Conservation (phyloP, 2,329 filamentous ascomycete genomes). For the Parascedosporium putredinis region DNA sequence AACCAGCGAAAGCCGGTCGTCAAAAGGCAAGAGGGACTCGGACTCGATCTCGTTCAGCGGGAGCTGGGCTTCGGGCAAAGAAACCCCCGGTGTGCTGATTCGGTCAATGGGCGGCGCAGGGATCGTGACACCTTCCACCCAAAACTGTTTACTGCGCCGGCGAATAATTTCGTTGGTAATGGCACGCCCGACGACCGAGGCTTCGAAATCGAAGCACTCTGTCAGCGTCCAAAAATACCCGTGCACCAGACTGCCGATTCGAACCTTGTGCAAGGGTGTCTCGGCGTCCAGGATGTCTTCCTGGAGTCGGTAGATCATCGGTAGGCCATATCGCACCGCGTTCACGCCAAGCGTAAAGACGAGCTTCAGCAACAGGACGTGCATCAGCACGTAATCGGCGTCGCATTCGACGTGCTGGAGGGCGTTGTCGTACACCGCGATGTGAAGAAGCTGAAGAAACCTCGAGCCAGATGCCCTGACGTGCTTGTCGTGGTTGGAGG, state of each 20-base stretch:
- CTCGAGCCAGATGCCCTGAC: slow-evolving; percentile 46
- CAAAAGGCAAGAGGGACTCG: slow-evolving; percentile 63
- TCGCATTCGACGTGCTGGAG: slow-evolving; percentile 63
- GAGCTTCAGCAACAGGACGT: slow-evolving; percentile 66
- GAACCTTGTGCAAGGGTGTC: slow-evolving; percentile 60
- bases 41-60: slow-evolving; percentile 45
- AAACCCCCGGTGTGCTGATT: slow-evolving; percentile 44
- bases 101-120: slow-evolving; percentile 56
- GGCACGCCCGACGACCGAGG: slow-evolving; percentile 55
- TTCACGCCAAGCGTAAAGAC: slow-evolving; percentile 73
- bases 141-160: slow-evolving; percentile 63
- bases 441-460: slow-evolving; percentile 73
- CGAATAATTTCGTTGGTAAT: slow-evolving; percentile 68
- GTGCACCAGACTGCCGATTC: slow-evolving; percentile 73
- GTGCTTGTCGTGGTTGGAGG: slow-evolving; percentile 49
- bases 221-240: slow-evolving; percentile 78
- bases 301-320: slow-evolving; percentile 83
- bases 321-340: slow-evolving; percentile 64
- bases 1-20: slow-evolving; percentile 60
- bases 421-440: slow-evolving; percentile 82
- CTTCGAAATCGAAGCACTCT: slow-evolving; percentile 68
- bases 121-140: slow-evolving; percentile 64
- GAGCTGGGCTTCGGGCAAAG: slow-evolving; percentile 32
- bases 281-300: slow-evolving; percentile 66
- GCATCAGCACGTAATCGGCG: slow-evolving; percentile 64